These are phyloP conservation scores for Hydnum rufescens DNA, from an alignment of 768 basidiomycete genomes.

Conservation along the genomic window DNA sequence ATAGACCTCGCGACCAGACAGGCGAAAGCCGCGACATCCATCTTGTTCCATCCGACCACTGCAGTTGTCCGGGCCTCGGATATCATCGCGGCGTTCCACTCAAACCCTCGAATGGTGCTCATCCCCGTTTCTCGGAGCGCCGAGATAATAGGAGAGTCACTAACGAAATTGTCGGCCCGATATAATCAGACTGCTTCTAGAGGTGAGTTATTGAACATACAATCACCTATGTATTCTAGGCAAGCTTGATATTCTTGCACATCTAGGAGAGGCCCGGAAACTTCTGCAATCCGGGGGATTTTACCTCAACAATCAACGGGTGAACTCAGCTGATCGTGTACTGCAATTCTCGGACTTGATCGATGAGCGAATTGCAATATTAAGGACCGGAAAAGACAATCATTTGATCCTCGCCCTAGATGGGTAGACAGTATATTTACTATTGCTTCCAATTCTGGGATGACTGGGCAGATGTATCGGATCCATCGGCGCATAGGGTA, in stretches of 20 bases:
- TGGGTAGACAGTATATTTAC: no score
- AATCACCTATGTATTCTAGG: neutral
- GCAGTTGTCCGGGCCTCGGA: constrained; percentile 30
- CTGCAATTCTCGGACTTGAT: constrained; percentile 31
- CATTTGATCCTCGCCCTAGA: constrained; percentile 31
- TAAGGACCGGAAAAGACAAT: constrained; percentile 61
- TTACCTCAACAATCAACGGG: constrained; percentile 44
- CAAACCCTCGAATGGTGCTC: constrained; percentile 41
- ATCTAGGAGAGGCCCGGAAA: constrained; percentile 40
- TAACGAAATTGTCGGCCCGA: constrained; percentile 41
- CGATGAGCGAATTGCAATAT: constrained; percentile 38
- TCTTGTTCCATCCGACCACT: constrained; percentile 24
- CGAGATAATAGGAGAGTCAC: constrained; percentile 31
- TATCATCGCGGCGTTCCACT: constrained; percentile 38
- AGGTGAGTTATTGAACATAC: constrained; percentile 25
- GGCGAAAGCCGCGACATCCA: constrained; percentile 27
- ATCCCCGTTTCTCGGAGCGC: no score
- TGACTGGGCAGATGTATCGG: no score
- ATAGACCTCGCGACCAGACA: constrained; percentile 17
- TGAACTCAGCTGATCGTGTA: constrained; percentile 29
- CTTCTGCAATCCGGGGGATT: constrained; percentile 47
- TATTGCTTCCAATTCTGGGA: no score
- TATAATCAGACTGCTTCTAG: constrained; percentile 41
- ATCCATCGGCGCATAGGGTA: no score
- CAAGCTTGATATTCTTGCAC: neutral